Conservation (phyloP, 108 stramenopile genomes). For the Bacterosira constricta region DNA sequence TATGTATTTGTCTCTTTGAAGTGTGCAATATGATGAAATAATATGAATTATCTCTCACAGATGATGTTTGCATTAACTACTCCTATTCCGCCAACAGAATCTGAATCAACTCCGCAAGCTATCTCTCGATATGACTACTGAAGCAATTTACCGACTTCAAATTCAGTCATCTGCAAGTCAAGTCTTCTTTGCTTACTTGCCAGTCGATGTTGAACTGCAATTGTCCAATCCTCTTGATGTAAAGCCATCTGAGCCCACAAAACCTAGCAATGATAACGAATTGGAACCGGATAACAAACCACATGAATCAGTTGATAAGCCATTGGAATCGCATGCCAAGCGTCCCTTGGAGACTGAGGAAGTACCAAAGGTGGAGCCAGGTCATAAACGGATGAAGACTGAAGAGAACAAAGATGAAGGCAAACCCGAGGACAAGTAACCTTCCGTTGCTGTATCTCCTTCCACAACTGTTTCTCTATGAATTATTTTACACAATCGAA, state of each 20-base stretch:
- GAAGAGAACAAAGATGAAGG: background rate
- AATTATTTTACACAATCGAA: background rate
- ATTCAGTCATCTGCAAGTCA: conserved; percentile 51
- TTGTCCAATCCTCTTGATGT: conserved; percentile 20
- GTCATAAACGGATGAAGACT: conserved; percentile 17
- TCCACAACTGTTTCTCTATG: background rate
- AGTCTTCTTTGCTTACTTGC: conserved; percentile 76
- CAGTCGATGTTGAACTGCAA: conserved; percentile 51
- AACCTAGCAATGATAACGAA: no score
- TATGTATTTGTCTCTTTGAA: conserved; percentile 9
- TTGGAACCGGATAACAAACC: background rate
- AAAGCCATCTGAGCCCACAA: background rate
- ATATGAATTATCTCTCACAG: background rate
- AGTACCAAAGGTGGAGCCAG: background rate
- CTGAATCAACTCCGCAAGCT: conserved; percentile 58
- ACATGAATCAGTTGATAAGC: background rate
- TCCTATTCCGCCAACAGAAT: conserved; percentile 34
- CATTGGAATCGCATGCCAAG: conserved; percentile 2
- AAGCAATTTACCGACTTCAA: conserved; percentile 77
- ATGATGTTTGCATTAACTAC: background rate
- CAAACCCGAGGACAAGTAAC: no score
- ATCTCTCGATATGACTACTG: conserved; percentile 56
- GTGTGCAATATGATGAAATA: background rate
- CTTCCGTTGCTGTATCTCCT: no score
- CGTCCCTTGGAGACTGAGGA: conserved; percentile 7